Evolutionary conservation across 768 basidiomycete species (phyloP), one percentile per base, ranked within the genome.

Genomic region (Suillus americanus): DNA sequence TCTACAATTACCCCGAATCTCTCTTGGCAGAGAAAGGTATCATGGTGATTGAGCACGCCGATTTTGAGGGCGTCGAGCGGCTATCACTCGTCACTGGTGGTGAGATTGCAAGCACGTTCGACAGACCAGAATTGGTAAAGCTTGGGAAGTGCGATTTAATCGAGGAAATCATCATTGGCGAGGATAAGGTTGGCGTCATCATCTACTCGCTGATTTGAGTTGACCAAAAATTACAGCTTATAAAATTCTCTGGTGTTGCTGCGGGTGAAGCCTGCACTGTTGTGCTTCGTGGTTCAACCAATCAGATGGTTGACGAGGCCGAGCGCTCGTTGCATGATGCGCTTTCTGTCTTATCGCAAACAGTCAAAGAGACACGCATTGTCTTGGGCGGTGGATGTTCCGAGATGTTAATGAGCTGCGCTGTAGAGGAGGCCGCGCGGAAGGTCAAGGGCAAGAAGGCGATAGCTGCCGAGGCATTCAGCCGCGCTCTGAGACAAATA

Each of bases 1-100:
- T 99, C 79, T 99, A 99, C 87, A 99, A 99, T 84, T 99, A 98
- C 75, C 97, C 97, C 53, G 97, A 99, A 77, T 93, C 91, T 1
- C 81, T 99, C 0, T 85, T 99, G n/a, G 84, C 96, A 2, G 97
- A 99, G 74, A 89, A 89, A 66, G 97, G 97, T 62, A 94, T 99
- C 78, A 81, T 98, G 88, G 89, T 89, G 48, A 99, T 99, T 68
- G 97, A 99, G 74, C 97, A 99, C 72, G 97, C 97, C 18, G 97
- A 99, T 74, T 99, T 99, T 71, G 97, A 99, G 76, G 97, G 97
- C 64, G 97, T 99, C 16, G 97, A 99, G 77, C 85, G 97, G 25
- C 75, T 99, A 56, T 94, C 95, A 3, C 85, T 99, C 8, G 97
- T 99, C 37, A 97, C 96, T 16, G 97, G 97, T 8, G 97, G 97